Evolutionary conservation across 495 filamentous ascomycete genomes (phyloP), one percentile per base, ranked within the genome.

Genomic region (Aspergillus nidulans): DNA sequence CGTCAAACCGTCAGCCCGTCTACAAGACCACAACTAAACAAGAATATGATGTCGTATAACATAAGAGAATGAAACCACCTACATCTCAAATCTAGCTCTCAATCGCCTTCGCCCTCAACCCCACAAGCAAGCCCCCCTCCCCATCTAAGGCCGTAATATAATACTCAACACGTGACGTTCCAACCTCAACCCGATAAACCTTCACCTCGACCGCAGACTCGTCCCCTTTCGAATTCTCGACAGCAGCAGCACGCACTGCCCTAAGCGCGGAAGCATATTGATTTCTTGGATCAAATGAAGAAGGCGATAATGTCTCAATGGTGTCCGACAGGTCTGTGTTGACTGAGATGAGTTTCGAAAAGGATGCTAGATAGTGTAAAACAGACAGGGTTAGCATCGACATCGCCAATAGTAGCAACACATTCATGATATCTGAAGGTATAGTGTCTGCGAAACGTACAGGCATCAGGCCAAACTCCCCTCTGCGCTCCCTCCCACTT

Each of bases 31-130:
- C n/a, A n/a, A n/a, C n/a, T n/a, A n/a, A 12, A 34, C 30, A 34
- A 34, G 30, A 34, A 34, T 34, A 12, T 12, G 30, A 34, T 28
- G 26, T 4, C 26, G 4, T 28, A 28, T 28, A 28, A 4, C 26
- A 9, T 28, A 28, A 36, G 20, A 42, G 13, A 44, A 24, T 4
- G 15, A 44, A 44, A 23, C 40, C 23, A 38, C 47, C 30, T 34
- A 34, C 19, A 15, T 2, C 9, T 9, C 34, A 21, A 34, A 44
- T 32, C 63, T 63, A 89, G 56, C 79, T 85, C 79, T 94, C 90
- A 64, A 95, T 74, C 36, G 82, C 79, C 77, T 87, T 73, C 6
- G 86, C 88, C 76, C 87, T 90, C 40, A 86, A 69, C 6, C 90
- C 90, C 4, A 95, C 82, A 55, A 95, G 45, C 69, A 75, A 81